Evolutionary conservation across 495 filamentous ascomycete species (phyloP), one percentile per base, ranked within the genome.

Genomic region (Extremus antarcticus): DNA sequence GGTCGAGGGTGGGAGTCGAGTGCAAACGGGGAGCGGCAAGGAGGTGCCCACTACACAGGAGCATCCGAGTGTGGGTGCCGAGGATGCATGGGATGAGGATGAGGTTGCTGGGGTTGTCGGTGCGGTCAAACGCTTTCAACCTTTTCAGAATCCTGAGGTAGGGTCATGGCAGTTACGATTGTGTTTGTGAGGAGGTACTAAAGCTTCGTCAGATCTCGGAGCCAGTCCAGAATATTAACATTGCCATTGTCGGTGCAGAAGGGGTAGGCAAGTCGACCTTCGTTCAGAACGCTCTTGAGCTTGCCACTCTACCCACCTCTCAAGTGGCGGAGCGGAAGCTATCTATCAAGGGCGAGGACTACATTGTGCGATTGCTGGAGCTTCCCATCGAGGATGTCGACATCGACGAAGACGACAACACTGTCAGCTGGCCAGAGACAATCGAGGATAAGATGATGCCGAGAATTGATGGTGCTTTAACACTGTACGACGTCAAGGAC

Each of bases 191-290:
- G 50, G 50, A 29, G 11, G 38, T 55, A 49, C 54, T 53, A 54
- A 35, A 35, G 29, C 29, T 35, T 20, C 17, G 48, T 2, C 54
- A 56, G 53, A 39, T 54, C 32, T 55, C 59, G 17, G 55, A 65
- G 25, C 51, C 51, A 8, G 23, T 85, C 71, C 78, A 80, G 56
- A 72, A 84, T 64, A 80, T 95, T 64, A 90, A 88, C 63, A 87
- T 97, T 65, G 88, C 83, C 29, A 82, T 97, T 22, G 79, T 95
- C 62, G 92, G 92, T 51, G 78, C 80, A 60, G 74, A 79, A 60
- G 82, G 83, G 48, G 86, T 88, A 32, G 91, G 91, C 60, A 96
- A 97, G 72, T 88, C 87, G 47, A 86, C 86, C 21, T 95, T 97
- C 61, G 85, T 95, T 56, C 84, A 87, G 63, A 80, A 78, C 51